phyloP scores from a whole-genome alignment of 2,329 filamentous ascomycete species.

The Trichoderma sp. region DNA sequence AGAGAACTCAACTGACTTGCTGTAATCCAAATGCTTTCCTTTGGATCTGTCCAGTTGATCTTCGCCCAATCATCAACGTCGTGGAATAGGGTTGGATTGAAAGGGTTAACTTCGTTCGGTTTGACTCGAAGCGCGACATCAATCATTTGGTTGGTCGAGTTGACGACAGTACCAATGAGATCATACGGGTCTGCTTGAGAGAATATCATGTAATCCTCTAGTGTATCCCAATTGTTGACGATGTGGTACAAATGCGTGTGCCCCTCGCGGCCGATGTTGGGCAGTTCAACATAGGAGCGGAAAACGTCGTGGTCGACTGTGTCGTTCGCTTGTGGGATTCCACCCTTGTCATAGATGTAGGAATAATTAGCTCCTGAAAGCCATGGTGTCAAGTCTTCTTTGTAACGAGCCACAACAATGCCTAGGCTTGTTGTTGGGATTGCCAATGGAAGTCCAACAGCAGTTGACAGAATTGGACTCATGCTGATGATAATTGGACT shows the following conservation, averaged over 20 bases:
- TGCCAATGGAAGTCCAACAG: neutral
- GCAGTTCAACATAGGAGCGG: slow-evolving; percentile 7
- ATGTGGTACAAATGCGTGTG: slow-evolving; percentile 10
- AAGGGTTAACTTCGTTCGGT: neutral
- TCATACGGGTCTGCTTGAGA: slow-evolving; percentile 11
- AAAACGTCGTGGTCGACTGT: slow-evolving; percentile 10
- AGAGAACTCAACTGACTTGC: neutral
- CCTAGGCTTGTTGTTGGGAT: neutral
- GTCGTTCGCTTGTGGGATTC: slow-evolving; percentile 8
- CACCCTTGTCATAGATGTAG: slow-evolving; percentile 16
- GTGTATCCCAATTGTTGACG: neutral
- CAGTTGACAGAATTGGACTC: neutral
- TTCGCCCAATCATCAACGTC: slow-evolving; percentile 6
- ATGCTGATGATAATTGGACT: neutral
- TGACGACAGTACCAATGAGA: neutral
- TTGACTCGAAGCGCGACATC: neutral
- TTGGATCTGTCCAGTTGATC: slow-evolving; percentile 15
- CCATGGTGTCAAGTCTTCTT: slow-evolving; percentile 8
- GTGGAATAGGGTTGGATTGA: slow-evolving; percentile 4
- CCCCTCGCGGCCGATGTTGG: slow-evolving; percentile 16
- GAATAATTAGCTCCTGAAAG: neutral
- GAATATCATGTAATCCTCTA: slow-evolving; percentile 19
- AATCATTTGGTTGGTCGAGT: slow-evolving; percentile 9
- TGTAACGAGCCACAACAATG: slow-evolving; percentile 6
- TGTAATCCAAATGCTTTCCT: slow-evolving; percentile 20